phyloP scores from a whole-genome alignment of 805 yeast genomes.

The Kockiozyma suomiensis region DNA sequence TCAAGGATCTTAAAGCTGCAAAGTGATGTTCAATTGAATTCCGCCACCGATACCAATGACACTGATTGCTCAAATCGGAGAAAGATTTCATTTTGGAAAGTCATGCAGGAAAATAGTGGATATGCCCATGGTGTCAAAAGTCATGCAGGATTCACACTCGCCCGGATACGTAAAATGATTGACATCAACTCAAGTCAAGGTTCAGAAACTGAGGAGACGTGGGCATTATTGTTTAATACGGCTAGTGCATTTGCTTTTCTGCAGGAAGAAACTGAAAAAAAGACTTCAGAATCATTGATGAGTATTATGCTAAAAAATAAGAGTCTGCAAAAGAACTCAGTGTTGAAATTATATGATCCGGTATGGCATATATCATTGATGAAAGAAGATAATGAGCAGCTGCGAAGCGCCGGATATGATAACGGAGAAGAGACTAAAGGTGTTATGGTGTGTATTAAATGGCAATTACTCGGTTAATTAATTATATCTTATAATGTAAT shows the following conservation, averaged over 20 bases:
- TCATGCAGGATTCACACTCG: constrained; percentile 28
- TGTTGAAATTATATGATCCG: constrained; percentile 22
- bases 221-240: constrained; percentile 22
- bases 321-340: not conserved
- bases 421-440: not conserved
- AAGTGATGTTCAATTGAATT: constrained; percentile 24
- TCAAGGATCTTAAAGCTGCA: constrained; percentile 19
- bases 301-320: constrained; percentile 10
- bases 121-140: constrained; percentile 11
- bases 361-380: constrained; percentile 14
- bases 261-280: not conserved
- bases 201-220: not conserved
- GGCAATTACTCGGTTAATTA: constrained; percentile 4
- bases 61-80: not conserved
- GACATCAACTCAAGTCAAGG: not conserved
- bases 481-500: not conserved
- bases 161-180: not conserved
- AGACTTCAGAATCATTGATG: not conserved
- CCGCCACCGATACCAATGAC: not conserved
- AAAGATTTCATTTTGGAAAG: constrained; percentile 14
- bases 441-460: constrained; percentile 19
- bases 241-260: not conserved
- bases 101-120: constrained; percentile 12
- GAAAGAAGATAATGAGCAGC: not conserved
- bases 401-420: constrained; percentile 7